Evolutionary conservation across 495 filamentous ascomycete species (phyloP), one percentile per base, ranked within the genome.

Genomic region (Tuber melanosporum): DNA sequence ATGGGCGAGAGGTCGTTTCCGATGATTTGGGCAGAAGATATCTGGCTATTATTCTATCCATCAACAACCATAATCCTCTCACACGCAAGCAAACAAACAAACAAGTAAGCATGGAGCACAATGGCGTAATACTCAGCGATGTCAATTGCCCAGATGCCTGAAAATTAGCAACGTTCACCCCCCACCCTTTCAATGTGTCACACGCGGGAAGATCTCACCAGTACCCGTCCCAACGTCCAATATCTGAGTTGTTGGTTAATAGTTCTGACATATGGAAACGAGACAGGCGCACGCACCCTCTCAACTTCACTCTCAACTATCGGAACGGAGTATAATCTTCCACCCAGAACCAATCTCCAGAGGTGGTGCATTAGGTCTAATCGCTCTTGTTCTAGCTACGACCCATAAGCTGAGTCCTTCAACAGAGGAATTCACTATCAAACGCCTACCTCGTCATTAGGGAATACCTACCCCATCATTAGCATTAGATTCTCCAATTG

Each of bases 321-420:
- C 1, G 88, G 90, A 5, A 90, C 89, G 73, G 89, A 87, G 80
- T 86, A 87, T 3, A 92, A 84, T 75, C 85, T 87, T 36, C 89
- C 90, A 75, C 87, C 87, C 0, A 90, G 84, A 9, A 87, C 84
- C 78, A 89, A 78, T 42, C 80, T 83, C 81, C 86, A 89, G 80
- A 92, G 86, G 75, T 89, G 88, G 84, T 94, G 92, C 80, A 88
- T 86, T 80, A 93, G 83, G 79, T 93, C 91, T 46, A 92, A 46
- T 79, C 78, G 71, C 14, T 80, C 78, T 49, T 80, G 78, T 66
- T 80, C 78, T 32, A 66, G 57, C 57, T 66, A 66, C 57, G 32
- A 66, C 57, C 57, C 36, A 66, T 66, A 66, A 66, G 26, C 57
- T 12, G 15, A 36, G 57, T 26, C 57, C 14, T 36, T 66, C 22